Conservation (phyloP, 257 asterid species). For the Jaltomata sinuosa region DNA sequence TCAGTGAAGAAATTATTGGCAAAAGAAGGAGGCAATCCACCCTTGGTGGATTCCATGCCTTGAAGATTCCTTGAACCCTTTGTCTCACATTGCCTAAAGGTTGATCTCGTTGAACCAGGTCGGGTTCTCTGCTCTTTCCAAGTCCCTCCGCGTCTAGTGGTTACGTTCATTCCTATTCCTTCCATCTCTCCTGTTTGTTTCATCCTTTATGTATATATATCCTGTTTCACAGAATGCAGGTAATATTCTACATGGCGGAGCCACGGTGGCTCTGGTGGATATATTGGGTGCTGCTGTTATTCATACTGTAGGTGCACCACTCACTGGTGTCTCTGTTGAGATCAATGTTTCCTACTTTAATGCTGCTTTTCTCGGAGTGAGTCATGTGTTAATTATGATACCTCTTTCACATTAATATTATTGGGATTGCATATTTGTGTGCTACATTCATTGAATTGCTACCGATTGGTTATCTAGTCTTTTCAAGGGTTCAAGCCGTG, state of each 20-base stretch:
- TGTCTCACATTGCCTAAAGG: conserved; percentile 52
- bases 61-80: conserved; percentile 48
- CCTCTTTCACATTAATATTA: no score
- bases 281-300: conserved; percentile 55
- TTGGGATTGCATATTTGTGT: no score
- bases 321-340: conserved; percentile 67
- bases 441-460: no score
- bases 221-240: conserved; percentile 54
- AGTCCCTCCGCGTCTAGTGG: conserved; percentile 76
- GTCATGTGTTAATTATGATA: no score
- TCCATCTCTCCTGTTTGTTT: not conserved
- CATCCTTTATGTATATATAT: no score
- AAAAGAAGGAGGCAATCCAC: conserved; percentile 27
- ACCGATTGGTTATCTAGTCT: no score
- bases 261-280: conserved; percentile 73
- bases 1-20: conserved; percentile 43
- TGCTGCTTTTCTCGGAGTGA: conserved; percentile 59
- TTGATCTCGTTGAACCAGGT: conserved; percentile 58
- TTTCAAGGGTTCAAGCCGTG: no score
- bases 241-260: conserved; percentile 70
- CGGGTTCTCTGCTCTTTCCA: conserved; percentile 56
- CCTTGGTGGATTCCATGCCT: conserved; percentile 55
- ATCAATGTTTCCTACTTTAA: conserved; percentile 56
- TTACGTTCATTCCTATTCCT: conserved; percentile 3
- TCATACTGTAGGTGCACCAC: conserved; percentile 39